Conservation (phyloP, 2,329 filamentous ascomycete species). For the Aureobasidium sp. region DNA sequence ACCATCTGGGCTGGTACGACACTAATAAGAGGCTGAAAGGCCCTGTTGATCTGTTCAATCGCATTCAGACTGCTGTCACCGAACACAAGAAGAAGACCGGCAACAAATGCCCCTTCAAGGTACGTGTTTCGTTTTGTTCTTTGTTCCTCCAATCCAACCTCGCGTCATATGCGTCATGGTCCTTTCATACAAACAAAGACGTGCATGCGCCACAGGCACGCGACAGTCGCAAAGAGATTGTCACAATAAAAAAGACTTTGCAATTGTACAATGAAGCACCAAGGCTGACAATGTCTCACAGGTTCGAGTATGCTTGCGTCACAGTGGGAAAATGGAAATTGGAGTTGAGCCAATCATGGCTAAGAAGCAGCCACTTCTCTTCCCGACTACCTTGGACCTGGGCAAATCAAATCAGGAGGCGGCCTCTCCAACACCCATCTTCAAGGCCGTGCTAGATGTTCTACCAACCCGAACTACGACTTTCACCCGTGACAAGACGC, state of each 20-base stretch:
- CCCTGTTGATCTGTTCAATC: constrained; percentile 26
- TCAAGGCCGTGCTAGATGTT: constrained; percentile 46
- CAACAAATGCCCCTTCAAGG: constrained; percentile 16
- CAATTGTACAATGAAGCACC: constrained; percentile 15
- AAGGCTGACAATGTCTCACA: constrained; percentile 24
- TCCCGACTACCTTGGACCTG: constrained; percentile 49
- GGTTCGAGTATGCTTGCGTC: constrained; percentile 50
- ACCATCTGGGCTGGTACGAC: constrained; percentile 42
- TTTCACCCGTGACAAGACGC: constrained; percentile 86
- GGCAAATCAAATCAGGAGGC: constrained; percentile 19
- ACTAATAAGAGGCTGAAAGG: constrained; percentile 30
- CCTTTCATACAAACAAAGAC: background rate
- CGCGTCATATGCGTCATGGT: background rate
- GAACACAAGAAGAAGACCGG: constrained; percentile 28
- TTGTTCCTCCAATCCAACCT: background rate
- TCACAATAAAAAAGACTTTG: background rate
- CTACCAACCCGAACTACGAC: constrained; percentile 45
- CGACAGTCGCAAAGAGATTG: constrained; percentile 2
- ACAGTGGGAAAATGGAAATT: constrained; percentile 34
- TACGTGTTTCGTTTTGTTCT: constrained; percentile 1
- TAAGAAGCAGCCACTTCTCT: constrained; percentile 43
- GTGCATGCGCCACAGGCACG: constrained; percentile 9
- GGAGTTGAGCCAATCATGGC: constrained; percentile 34
- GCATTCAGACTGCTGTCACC: constrained; percentile 26
- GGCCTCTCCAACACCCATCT: constrained; percentile 24